These are phyloP conservation scores for Cyberlindnera amylophila DNA, from an alignment of 805 yeast genomes.

Conservation along the genomic window DNA sequence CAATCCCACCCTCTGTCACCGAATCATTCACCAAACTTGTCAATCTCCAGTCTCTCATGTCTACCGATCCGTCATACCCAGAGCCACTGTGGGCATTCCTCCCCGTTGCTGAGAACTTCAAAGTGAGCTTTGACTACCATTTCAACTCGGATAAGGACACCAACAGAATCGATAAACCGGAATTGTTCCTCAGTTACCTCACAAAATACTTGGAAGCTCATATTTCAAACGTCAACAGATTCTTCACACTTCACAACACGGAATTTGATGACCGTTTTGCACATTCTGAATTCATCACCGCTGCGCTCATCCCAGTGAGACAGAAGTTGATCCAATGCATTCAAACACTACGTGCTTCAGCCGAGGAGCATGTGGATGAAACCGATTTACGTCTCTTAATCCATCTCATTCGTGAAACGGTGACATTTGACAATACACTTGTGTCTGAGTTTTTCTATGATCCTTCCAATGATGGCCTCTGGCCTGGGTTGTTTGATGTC, in stretches of 20 bases:
- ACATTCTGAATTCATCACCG: conserved; percentile 37
- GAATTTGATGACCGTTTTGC: conserved; percentile 29
- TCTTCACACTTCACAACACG: conserved; percentile 34
- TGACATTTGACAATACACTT: conserved; percentile 34
- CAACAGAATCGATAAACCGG: conserved; percentile 45
- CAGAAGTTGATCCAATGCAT: conserved; percentile 35
- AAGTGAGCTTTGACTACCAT: conserved; percentile 50
- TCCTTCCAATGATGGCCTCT: conserved; percentile 26
- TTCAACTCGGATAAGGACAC: conserved; percentile 43
- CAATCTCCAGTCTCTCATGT: conserved; percentile 18
- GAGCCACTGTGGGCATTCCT: conserved; percentile 49
- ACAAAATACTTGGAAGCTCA: conserved; percentile 43
- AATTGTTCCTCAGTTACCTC: conserved; percentile 48
- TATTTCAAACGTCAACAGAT: conserved; percentile 35
- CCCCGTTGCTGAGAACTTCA: conserved; percentile 41
- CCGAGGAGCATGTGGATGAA: conserved; percentile 16
- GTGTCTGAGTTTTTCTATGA: conserved; percentile 40
- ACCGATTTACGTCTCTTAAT: conserved; percentile 25
- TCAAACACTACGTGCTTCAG: conserved; percentile 21
- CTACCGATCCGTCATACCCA: conserved; percentile 28
- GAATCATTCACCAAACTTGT: conserved; percentile 12
- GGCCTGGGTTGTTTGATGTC: conserved; percentile 30
- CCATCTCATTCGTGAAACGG: conserved; percentile 38
- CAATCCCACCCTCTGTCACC: background rate
- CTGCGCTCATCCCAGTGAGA: conserved; percentile 40